Evolutionary conservation across 805 yeast genomes (phyloP).

Genomic region (Teunomyces cretensis): DNA sequence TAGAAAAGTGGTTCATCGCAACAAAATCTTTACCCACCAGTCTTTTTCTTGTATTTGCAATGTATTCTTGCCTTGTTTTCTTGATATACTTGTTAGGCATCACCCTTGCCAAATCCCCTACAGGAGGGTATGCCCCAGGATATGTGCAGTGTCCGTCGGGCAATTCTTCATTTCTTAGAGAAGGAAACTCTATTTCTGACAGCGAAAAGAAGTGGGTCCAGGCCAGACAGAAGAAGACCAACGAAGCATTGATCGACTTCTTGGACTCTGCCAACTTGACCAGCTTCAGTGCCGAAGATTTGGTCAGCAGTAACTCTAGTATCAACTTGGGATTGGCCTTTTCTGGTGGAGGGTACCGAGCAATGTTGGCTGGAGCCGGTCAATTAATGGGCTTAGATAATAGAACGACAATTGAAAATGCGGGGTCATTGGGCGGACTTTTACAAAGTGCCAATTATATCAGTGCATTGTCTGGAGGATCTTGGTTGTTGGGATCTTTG

Average conservation of each 20-base stretch:
- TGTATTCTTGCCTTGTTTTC: not conserved
- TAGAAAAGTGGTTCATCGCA: too few relatives aligned
- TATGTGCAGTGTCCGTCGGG: slow-evolving; percentile 25
- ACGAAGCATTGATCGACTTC: slow-evolving; percentile 21
- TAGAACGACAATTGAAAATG: slow-evolving; percentile 53
- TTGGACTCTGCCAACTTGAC: slow-evolving; percentile 21
- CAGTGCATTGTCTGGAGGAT: slow-evolving; percentile 81
- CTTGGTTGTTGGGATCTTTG: slow-evolving; percentile 75
- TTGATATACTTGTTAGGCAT: not conserved
- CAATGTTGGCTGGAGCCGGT: slow-evolving; percentile 77
- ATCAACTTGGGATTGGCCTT: slow-evolving; percentile 34
- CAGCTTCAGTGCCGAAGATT: slow-evolving; percentile 21
- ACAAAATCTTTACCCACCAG: not conserved
- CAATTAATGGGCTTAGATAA: slow-evolving; percentile 76
- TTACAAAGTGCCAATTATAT: slow-evolving; percentile 70
- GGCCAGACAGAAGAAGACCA: slow-evolving; percentile 22
- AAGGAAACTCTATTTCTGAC: slow-evolving; percentile 23
- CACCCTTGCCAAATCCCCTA: slow-evolving; percentile 18
- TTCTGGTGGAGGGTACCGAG: slow-evolving; percentile 43
- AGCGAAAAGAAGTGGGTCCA: slow-evolving; percentile 26
- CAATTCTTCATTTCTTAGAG: slow-evolving; percentile 18
- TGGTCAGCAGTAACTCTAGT: slow-evolving; percentile 15
- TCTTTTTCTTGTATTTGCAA: not conserved
- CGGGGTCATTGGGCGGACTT: slow-evolving; percentile 65
- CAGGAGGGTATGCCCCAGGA: slow-evolving; percentile 32